These are phyloP conservation scores for Pythium graminicola DNA, from an alignment of 352 stramenopile genomes.

Conservation along the genomic window DNA sequence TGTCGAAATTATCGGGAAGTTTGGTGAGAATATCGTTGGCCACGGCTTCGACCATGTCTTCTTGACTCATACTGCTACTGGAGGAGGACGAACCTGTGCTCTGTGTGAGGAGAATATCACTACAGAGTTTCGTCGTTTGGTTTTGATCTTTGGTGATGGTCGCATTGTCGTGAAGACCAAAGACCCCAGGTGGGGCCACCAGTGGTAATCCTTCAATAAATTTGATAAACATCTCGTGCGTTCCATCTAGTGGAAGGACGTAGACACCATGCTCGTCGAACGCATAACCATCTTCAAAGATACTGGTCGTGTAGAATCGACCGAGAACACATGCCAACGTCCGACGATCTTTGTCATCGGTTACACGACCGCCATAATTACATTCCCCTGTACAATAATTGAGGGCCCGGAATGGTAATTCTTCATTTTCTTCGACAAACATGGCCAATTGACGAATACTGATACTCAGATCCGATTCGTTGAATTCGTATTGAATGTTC, in stretches of 20 bases:
- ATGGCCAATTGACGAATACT: conserved; percentile 76
- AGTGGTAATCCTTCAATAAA: conserved; percentile 92
- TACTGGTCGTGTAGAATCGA: conserved; percentile 80
- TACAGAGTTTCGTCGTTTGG: conserved; percentile 85
- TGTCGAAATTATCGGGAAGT: conserved; percentile 55
- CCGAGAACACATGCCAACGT: conserved; percentile 87
- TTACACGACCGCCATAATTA: conserved; percentile 93
- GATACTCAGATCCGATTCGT: conserved; percentile 94
- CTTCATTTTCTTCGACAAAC: conserved; percentile 83
- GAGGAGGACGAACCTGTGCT: conserved; percentile 60
- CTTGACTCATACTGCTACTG: conserved; percentile 56
- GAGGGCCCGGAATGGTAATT: conserved; percentile 84
- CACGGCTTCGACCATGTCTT: conserved; percentile 72
- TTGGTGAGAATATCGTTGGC: conserved; percentile 61
- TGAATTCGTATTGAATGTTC: conserved; percentile 98
- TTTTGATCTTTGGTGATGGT: conserved; percentile 91
- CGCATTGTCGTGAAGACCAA: conserved; percentile 94
- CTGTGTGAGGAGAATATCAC: conserved; percentile 80
- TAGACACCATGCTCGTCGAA: conserved; percentile 85
- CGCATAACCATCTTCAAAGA: conserved; percentile 70
- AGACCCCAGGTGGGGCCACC: conserved; percentile 88
- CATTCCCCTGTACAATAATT: conserved; percentile 91
- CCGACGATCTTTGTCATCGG: conserved; percentile 92
- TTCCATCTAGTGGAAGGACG: conserved; percentile 63
- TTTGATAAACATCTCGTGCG: conserved; percentile 76